Evolutionary conservation across 169 alveolate species (phyloP), one percentile per base, ranked within the genome.

Genomic region (Plasmodium chabaudi): DNA sequence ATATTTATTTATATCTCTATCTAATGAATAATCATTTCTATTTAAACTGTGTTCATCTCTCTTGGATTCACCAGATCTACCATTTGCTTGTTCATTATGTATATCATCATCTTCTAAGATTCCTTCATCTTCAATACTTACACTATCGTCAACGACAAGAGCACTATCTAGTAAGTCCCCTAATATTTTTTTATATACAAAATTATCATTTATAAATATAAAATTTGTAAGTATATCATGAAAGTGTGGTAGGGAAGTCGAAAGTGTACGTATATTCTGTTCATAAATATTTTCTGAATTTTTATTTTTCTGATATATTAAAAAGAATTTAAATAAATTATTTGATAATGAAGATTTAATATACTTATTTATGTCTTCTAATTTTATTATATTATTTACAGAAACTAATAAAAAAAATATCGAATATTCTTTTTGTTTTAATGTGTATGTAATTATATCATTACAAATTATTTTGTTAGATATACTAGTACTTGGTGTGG

Each of bases 381-480:
- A 65, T 0, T 68, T 65, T 19, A 79, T 25, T 7, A 79, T 15
- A 25, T 67, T 67, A 27, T 70, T 39, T 15, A 79, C 2, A 1
- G 89, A 79, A 5, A 23, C 10, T 4, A 79, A 19, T 57, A 79
- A 46, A 65, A 79, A 79, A 17, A 79, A 51, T 7, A 67, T 9
- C 5, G 89, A 79, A 23, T 79, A 79, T 27, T 64, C 89, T 10
- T 67, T 79, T 61, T 79, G 89, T 42, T 65, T 68, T 9, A 79
- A 60, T 1, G 89, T 67, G 34, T 47, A 21, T 1, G 72, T 79
- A 9, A 79, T 71, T 5, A 79, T 79, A 61, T 79, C 89, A 3
- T 47, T 19, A 44, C 34, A 21, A 4, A 39, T 12, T 17, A 55
- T 34, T 3, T 5, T 1, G 6, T 53, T 64, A 2, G 57, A 2